Evolutionary conservation across 306 rosid genomes (phyloP), one percentile per base, ranked within the genome.

Genomic region (Lathyrus sativus): DNA sequence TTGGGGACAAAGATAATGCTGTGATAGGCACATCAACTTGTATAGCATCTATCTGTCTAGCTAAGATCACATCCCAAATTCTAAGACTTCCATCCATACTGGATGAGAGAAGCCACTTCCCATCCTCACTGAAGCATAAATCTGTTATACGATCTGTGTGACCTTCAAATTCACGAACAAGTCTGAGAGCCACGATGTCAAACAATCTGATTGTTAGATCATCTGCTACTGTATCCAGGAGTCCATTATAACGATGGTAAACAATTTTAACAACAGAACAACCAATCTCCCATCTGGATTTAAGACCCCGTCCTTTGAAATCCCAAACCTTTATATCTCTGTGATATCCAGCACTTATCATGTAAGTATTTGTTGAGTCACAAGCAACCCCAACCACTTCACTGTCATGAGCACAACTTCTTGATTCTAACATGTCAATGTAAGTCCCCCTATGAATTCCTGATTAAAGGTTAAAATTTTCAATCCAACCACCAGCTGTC

Each of bases 291-390:
- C 87, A 85, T 84, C 80, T 86, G 57, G 88, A 90, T 73, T 82
- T 88, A 38, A 93, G 76, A 60, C 68, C 72, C 39, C 86, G 82
- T 18, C 67, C 83, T 80, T 90, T 93, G 87, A 93, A 93, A 85
- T 90, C 84, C 97, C 98, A 93, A 54, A 88, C 98, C 98, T 93
- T 93, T 84, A 93, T 79, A 80, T 90, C 97, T 74, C 98, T 97
- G 67, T 45, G 83, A 83, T 83, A 85, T 76, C 98, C 98, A 2
- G 87, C 91, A 81, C 97, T 93, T 80, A 93, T 90, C 89, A 93
- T 74, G 65, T 76, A 81, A 68, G 95, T 85, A 82, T 93, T 93
- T 37, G 97, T 93, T 29, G 98, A 80, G 85, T 93, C 98, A 84
- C 97, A 90, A 38, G 95, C 91, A 80, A 93, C 85, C 72, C 98